Evolutionary conservation across 768 basidiomycete species (phyloP), one percentile per base, ranked within the genome.

Genomic region (Kwoniella heveanensis): DNA sequence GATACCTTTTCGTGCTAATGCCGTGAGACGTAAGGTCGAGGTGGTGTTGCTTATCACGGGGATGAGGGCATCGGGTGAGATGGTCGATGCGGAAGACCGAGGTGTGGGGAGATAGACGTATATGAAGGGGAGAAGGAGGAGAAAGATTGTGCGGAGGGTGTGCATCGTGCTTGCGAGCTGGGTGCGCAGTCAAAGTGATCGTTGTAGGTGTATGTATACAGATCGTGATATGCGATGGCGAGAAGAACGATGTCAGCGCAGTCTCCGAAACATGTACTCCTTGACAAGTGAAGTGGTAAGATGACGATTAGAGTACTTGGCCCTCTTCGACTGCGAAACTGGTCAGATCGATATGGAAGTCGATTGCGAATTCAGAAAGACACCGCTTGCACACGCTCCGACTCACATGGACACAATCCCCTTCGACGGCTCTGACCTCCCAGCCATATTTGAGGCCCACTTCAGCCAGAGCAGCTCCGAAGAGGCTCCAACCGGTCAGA

Each of bases 351-450:
- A n/a, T n/a, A n/a, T n/a, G n/a, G n/a, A n/a, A n/a, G n/a, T n/a
- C n/a, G n/a, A n/a, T n/a, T n/a, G n/a, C n/a, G n/a, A n/a, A n/a
- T n/a, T n/a, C n/a, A n/a, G n/a, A n/a, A n/a, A 6, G 32, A 6
- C 32, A 13, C 32, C 32, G 32, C 5, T 32, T 5, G 32, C 7
- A 32, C 13, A 72, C n/a, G n/a, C n/a, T n/a, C n/a, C n/a, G n/a
- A n/a, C 73, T 60, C 54, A 75, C 73, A 57, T 72, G 71, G 1
- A 62, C 21, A 13, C 58, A 61, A 55, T 75, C 69, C 10, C 73
- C 73, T n/a, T 75, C 60, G 21, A 60, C 46, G 10, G 58, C 61
- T 36, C 67, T 59, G 12, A 75, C 17, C 9, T 70, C 65, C 69
- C 71, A 72, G 17, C 62, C 30, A 32, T 64, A 75, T 46, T 63